Evolutionary conservation across 2,329 filamentous ascomycete species (phyloP), one percentile per base, ranked within the genome.

Genomic region (Exophiala dermatitidis): DNA sequence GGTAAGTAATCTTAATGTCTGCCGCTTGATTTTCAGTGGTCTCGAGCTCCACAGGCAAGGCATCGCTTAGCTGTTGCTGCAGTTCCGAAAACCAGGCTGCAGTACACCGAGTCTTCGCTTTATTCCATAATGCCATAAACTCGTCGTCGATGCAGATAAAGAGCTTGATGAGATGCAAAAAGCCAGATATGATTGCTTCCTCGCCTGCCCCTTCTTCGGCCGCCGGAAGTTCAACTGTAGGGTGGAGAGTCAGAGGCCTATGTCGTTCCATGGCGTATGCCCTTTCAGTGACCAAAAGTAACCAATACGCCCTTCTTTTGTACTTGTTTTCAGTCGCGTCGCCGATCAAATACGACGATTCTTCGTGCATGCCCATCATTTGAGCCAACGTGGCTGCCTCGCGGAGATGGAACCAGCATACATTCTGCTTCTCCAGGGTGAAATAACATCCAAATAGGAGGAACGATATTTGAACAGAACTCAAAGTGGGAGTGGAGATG

Each of bases 391-490:
- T 90, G 1, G 82, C 84, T 4, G 85, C 85, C 68, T 93, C 87
- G 29, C 86, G 82, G 6, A 91, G 73, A 66, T 88, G 82, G 65
- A 83, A 90, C 86, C 87, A 91, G 1, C 86, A 86, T 67, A 83
- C 83, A 58, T 86, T 82, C 66, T 90, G 85, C 66, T 83, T 76
- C 58, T 89, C 85, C 44, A 88, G 72, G 36, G 81, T 84, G 56
- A 85, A 84, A 66, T 85, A 81, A 53, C 83, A 84, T 36, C 80
- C 84, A 62, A 88, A 90, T 29, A 91, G 67, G 67, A 91, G 90
- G 68, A 87, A 89, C 50, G 84, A 89, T n/a, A 85, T 88, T 54
- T 83, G 81, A 7, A 74, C 65, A 5, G 64, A 68, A 42, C 69
- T 67, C 26, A 73, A 59, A 19, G 64, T 69, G n/a, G 72, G 65